A percentile compares a stretch with the other conserved stretches of the same genome.
Conservation (phyloP, 805 yeast species). For the Kazachstania bromeliacearum region DNA sequence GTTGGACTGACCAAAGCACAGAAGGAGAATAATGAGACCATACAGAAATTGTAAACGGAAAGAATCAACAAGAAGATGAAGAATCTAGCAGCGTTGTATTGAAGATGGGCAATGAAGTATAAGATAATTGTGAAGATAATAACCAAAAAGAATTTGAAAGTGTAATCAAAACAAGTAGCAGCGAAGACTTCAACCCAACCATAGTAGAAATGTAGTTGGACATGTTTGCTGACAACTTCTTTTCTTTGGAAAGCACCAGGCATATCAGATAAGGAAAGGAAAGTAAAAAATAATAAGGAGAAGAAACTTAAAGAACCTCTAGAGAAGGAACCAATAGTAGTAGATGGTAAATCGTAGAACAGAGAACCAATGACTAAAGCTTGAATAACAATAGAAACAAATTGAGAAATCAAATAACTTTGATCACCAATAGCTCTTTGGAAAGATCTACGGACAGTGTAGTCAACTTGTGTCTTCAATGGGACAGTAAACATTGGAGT, state of each 20-base stretch:
- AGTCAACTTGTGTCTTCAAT: conserved; percentile 35
- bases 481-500: conserved; percentile 13
- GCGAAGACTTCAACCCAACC: conserved; percentile 63
- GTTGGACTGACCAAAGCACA: conserved; percentile 43
- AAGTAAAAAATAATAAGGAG: conserved; percentile 45
- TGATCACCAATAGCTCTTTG: conserved; percentile 38
- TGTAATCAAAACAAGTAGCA: conserved; percentile 47
- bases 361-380: conserved; percentile 41
- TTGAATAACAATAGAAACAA: conserved; percentile 34
- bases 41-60: conserved; percentile 35
- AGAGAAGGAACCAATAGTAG: conserved; percentile 41
- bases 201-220: conserved; percentile 52
- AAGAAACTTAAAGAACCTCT: conserved; percentile 48
- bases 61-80: conserved; percentile 41
- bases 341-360: conserved; percentile 36
- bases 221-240: conserved; percentile 53
- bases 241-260: conserved; percentile 39
- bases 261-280: conserved; percentile 50
- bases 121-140: conserved; percentile 38
- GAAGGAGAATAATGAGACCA: conserved; percentile 45
- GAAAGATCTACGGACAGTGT: conserved; percentile 38
- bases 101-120: conserved; percentile 47
- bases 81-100: conserved; percentile 40
- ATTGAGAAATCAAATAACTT: conserved; percentile 33
- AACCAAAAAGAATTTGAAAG: conserved; percentile 39